Conservation (phyloP, 1,139 yeast species). For the Taiozyma sp. region DNA sequence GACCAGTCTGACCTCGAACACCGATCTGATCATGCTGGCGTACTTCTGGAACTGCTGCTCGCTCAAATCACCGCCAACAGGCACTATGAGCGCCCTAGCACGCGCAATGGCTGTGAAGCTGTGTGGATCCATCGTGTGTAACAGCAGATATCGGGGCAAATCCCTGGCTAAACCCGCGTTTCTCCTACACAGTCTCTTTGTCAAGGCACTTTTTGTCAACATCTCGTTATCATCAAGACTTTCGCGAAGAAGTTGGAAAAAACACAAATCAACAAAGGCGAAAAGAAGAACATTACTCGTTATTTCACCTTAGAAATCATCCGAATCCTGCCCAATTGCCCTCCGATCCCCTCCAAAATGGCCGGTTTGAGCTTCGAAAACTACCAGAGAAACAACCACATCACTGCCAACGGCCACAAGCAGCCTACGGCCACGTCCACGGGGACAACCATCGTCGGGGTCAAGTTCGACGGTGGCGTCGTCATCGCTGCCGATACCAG, state of each 20-base stretch:
- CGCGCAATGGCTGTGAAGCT: constrained; percentile 56
- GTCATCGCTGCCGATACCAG: constrained; percentile 95
- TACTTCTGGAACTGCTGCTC: constrained; percentile 43
- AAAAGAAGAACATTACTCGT: no score
- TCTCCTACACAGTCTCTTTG: neutral
- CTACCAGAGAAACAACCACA: constrained; percentile 77
- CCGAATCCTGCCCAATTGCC: neutral
- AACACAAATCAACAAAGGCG: neutral
- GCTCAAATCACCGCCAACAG: constrained; percentile 57
- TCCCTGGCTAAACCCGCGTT: neutral
- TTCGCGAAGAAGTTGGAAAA: neutral
- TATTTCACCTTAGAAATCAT: no score
- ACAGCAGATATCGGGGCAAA: neutral
- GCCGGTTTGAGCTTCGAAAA: constrained; percentile 92
- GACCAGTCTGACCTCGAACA: constrained; percentile 62
- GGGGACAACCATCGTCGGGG: constrained; percentile 98
- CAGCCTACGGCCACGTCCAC: constrained; percentile 91
- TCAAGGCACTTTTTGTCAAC: neutral
- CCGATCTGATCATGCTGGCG: constrained; percentile 41
- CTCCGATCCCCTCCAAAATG: constrained; percentile 37
- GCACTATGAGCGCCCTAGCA: constrained; percentile 67
- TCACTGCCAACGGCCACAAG: constrained; percentile 68
- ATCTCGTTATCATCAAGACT: neutral
- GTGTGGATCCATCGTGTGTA: constrained; percentile 21
- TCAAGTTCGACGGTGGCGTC: constrained; percentile 88